These are phyloP conservation scores for Pseudonectria buxi DNA, from an alignment of 2,329 filamentous ascomycete genomes.

Conservation along the genomic window DNA sequence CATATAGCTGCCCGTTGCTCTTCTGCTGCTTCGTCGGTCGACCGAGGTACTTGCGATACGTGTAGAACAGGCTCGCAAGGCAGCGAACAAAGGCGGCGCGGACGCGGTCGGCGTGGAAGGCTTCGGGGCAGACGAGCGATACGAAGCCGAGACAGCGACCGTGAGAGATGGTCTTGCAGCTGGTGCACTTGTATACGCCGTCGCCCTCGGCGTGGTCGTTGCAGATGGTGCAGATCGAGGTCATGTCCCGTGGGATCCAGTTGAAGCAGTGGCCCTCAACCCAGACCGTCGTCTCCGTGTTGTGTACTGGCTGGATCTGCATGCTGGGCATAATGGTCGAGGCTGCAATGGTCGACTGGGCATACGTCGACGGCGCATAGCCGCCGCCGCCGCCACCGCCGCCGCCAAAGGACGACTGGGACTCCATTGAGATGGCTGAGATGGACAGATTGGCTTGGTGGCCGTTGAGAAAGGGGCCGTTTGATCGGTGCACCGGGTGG, in stretches of 20 bases:
- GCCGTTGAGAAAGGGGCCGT: slow-evolving; percentile 64
- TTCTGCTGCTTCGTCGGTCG: slow-evolving; percentile 55
- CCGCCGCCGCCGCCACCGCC: slow-evolving; percentile 53
- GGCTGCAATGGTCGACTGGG: slow-evolving; percentile 76
- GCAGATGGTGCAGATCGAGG: slow-evolving; percentile 63
- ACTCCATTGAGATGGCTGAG: slow-evolving; percentile 54
- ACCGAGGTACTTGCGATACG: slow-evolving; percentile 57
- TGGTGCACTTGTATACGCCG: slow-evolving; percentile 66
- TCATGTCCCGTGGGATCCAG: slow-evolving; percentile 52
- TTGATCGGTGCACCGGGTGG: slow-evolving; percentile 60
- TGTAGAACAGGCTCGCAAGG: slow-evolving; percentile 59
- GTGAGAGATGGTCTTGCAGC: slow-evolving; percentile 53
- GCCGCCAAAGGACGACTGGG: slow-evolving; percentile 59
- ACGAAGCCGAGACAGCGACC: slow-evolving; percentile 55
- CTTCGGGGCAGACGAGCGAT: slow-evolving; percentile 56
- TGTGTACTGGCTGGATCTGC: slow-evolving; percentile 69
- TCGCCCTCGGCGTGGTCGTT: slow-evolving; percentile 67
- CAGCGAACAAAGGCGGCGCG: slow-evolving; percentile 59
- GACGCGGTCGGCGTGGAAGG: slow-evolving; percentile 56
- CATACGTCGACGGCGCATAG: slow-evolving; percentile 78
- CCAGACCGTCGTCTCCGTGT: slow-evolving; percentile 76
- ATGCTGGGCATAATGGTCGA: slow-evolving; percentile 84
- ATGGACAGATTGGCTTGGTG: slow-evolving; percentile 54
- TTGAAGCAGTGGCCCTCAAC: slow-evolving; percentile 78
- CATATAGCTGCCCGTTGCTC: slow-evolving; percentile 51